Conservation (phyloP, 805 yeast species). For the Wickerhamiella occidentalis region DNA sequence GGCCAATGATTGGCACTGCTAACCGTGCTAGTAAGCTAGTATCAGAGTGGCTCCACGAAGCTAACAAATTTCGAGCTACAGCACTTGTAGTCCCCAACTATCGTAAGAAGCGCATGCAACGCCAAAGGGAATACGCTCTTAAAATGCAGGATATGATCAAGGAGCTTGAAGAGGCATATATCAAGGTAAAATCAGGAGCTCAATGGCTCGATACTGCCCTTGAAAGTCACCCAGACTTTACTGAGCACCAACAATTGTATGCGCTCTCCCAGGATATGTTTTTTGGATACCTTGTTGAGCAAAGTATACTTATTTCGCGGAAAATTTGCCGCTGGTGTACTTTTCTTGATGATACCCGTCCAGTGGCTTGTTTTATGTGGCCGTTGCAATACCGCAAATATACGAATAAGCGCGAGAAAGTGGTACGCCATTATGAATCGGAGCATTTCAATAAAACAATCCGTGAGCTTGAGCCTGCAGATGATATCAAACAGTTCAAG, state of each 20-base stretch:
- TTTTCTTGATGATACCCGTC: constrained; percentile 14
- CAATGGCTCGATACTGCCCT: constrained; percentile 6
- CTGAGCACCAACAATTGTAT: constrained; percentile 8
- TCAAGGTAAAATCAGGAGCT: constrained; percentile 1
- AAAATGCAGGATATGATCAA: constrained; percentile 11
- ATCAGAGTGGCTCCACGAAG: constrained; percentile 20
- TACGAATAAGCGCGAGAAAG: constrained; percentile 1
- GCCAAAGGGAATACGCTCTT: constrained; percentile 9
- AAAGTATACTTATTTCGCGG: constrained; percentile 15
- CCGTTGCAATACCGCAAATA: constrained; percentile 10
- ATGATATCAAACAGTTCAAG: not conserved
- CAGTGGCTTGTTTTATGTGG: constrained; percentile 14
- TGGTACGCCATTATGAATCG: not conserved
- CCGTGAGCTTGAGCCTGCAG: not conserved
- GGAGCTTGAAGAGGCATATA: constrained; percentile 8
- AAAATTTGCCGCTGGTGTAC: constrained; percentile 18
- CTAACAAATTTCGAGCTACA: constrained; percentile 19
- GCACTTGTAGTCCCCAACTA: constrained; percentile 13
- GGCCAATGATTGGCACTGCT: constrained; percentile 14
- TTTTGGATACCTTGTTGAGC: constrained; percentile 16
- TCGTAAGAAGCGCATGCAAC: constrained; percentile 8
- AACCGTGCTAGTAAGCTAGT: constrained; percentile 14
- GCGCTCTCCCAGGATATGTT: constrained; percentile 16
- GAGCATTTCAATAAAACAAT: not conserved
- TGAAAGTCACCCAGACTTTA: not conserved